These are phyloP conservation scores for Globisporangium yorkense DNA, from an alignment of 352 stramenopile genomes.

Conservation along the genomic window DNA sequence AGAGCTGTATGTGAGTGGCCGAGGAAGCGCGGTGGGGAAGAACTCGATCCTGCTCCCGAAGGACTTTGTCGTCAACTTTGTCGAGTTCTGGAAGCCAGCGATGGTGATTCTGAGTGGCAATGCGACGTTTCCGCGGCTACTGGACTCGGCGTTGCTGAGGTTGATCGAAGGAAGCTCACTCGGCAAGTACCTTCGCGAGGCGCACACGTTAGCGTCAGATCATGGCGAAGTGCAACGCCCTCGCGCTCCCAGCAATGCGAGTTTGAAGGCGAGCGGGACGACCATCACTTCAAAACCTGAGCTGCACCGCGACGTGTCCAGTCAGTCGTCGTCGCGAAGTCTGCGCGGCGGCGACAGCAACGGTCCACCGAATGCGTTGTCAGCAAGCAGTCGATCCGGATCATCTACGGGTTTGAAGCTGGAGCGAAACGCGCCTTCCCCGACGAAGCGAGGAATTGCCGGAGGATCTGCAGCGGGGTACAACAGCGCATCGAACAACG, in stretches of 20 bases:
- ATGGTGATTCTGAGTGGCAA: conserved; percentile 40
- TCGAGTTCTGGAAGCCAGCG: conserved; percentile 43
- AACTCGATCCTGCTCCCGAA: conserved; percentile 29
- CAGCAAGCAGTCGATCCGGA: conserved; percentile 4
- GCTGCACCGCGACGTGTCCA: conserved; percentile 40
- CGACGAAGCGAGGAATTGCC: conserved; percentile 34
- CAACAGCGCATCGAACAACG: conserved; percentile 16
- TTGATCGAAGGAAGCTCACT: conserved; percentile 45
- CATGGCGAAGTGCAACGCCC: conserved; percentile 14
- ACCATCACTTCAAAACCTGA: conserved; percentile 26
- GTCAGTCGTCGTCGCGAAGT: conserved; percentile 40
- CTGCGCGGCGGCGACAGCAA: conserved; percentile 11
- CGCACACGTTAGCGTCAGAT: conserved; percentile 27
- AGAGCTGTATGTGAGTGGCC: conserved; percentile 27
- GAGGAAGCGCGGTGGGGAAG: conserved; percentile 30
- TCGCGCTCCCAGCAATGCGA: conserved; percentile 21
- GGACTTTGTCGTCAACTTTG: conserved; percentile 50
- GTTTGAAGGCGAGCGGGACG: conserved; percentile 22
- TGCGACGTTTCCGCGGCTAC: conserved; percentile 32
- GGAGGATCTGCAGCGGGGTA: conserved; percentile 18
- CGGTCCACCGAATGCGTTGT: conserved; percentile 4
- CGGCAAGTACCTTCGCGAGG: conserved; percentile 51
- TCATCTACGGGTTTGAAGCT: conserved; percentile 18
- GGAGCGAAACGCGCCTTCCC: conserved; percentile 37
- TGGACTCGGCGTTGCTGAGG: conserved; percentile 35